Conservation (phyloP, 2,329 filamentous ascomycete species). For the Dothideomycetes sp. region DNA sequence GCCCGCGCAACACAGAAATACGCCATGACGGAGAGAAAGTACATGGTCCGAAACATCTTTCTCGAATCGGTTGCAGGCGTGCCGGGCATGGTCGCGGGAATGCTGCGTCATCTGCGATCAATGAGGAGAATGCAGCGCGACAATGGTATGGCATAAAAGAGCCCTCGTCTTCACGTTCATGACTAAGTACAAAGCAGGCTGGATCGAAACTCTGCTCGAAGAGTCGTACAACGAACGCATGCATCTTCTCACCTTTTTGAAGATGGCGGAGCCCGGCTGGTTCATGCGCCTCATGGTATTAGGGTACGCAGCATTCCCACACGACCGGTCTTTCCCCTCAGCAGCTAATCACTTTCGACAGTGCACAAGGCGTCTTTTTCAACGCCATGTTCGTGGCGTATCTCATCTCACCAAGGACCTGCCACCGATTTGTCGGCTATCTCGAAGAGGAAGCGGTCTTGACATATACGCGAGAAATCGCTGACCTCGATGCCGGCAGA, state of each 20-base stretch:
- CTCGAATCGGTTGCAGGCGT: constrained; percentile 91
- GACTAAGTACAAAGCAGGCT: constrained; percentile 18
- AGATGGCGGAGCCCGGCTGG: constrained; percentile 68
- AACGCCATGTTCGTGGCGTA: constrained; percentile 87
- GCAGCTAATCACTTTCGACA: too few relatives aligned
- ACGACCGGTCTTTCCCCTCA: too few relatives aligned
- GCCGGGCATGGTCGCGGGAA: constrained; percentile 92
- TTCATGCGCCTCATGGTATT: constrained; percentile 91
- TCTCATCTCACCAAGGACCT: constrained; percentile 73
- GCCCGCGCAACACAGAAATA: constrained; percentile 51
- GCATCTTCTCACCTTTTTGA: constrained; percentile 82
- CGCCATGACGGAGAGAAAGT: constrained; percentile 72
- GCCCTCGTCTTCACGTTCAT: background rate
- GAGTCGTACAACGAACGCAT: constrained; percentile 24
- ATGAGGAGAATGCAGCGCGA: constrained; percentile 80
- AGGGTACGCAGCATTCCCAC: too few relatives aligned
- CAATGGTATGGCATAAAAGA: constrained; percentile 61
- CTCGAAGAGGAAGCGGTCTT: constrained; percentile 95
- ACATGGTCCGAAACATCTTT: constrained; percentile 83
- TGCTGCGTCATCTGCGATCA: constrained; percentile 79
- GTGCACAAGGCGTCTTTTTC: constrained; percentile 92
- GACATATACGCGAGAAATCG: constrained; percentile 83
- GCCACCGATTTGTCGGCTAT: constrained; percentile 92
- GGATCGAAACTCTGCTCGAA: constrained; percentile 50
- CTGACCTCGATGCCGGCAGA: constrained; percentile 75